These are phyloP conservation scores for Hsuehochloa calcarea DNA, from an alignment of 176 grass and related monocot species.

Conservation along the genomic window DNA sequence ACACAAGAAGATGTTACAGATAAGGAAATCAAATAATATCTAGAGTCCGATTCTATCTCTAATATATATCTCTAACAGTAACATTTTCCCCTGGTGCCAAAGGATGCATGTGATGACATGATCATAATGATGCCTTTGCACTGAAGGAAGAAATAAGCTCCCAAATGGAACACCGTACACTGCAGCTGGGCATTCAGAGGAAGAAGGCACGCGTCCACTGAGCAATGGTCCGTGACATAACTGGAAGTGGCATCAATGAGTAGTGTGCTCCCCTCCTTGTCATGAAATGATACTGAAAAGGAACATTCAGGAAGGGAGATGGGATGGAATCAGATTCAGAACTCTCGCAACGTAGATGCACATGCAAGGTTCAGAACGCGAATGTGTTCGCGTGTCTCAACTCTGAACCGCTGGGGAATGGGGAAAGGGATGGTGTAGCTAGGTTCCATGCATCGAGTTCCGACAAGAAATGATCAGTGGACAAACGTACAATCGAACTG, in stretches of 20 bases:
- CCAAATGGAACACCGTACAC: background rate
- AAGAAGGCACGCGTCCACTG: background rate
- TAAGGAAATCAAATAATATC: too few relatives aligned
- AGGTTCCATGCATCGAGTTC: background rate
- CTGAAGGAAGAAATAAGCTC: background rate
- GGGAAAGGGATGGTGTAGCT: background rate
- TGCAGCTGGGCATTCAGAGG: slow-evolving; percentile 36
- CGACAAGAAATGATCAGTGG: background rate
- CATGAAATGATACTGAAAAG: background rate
- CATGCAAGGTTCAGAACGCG: slow-evolving; percentile 8
- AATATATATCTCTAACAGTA: too few relatives aligned
- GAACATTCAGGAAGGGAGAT: background rate
- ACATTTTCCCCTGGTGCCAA: background rate
- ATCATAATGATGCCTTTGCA: slow-evolving; percentile 23
- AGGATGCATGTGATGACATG: background rate
- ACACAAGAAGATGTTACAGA: too few relatives aligned
- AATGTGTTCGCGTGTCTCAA: background rate
- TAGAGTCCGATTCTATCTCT: too few relatives aligned
- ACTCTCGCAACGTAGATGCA: background rate
- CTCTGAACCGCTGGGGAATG: background rate
- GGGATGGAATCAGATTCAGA: background rate
- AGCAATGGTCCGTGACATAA: background rate
- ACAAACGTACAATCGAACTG: background rate
- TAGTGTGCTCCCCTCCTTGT: background rate
- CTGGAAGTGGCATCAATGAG: background rate